A percentile compares a stretch with the other conserved stretches of the same genome.
Evolutionary conservation across 2,329 filamentous ascomycete species (phyloP).

Genomic region (Botryotinia narcissicola): DNA sequence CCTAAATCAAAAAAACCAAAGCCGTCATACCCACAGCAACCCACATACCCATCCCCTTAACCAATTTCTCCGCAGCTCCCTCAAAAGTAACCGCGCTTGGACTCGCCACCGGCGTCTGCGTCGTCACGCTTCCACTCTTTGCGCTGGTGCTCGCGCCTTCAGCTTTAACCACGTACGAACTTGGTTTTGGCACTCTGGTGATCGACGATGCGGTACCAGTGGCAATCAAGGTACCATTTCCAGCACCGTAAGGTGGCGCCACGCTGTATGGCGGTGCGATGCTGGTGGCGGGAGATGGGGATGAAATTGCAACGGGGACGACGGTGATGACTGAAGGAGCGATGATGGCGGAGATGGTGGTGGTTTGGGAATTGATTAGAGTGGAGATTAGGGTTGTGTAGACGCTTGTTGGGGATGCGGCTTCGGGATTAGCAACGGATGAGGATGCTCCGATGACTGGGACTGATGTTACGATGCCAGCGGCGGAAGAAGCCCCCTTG

Average conservation of each 20-base stretch:
- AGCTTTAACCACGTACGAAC: background rate
- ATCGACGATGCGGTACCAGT: background rate
- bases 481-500: background rate
- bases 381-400: conserved; percentile 6
- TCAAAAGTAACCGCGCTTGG: background rate
- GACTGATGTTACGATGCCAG: background rate
- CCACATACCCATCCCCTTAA: background rate
- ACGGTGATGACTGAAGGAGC: conserved; percentile 8
- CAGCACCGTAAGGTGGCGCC: background rate
- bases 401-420: background rate
- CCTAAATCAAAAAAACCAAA: conserved; percentile 4
- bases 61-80: background rate
- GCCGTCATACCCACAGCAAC: background rate
- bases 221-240: background rate
- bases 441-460: background rate
- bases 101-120: background rate
- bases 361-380: background rate
- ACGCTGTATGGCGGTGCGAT: background rate
- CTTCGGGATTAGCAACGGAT: background rate
- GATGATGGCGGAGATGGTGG: background rate
- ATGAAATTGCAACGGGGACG: background rate
- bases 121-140: background rate
- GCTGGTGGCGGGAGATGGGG: background rate
- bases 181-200: background rate
- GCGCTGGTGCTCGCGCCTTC: background rate